Conservation (phyloP, 176 grass and related monocot genomes). For the Eragrostis curvula region DNA sequence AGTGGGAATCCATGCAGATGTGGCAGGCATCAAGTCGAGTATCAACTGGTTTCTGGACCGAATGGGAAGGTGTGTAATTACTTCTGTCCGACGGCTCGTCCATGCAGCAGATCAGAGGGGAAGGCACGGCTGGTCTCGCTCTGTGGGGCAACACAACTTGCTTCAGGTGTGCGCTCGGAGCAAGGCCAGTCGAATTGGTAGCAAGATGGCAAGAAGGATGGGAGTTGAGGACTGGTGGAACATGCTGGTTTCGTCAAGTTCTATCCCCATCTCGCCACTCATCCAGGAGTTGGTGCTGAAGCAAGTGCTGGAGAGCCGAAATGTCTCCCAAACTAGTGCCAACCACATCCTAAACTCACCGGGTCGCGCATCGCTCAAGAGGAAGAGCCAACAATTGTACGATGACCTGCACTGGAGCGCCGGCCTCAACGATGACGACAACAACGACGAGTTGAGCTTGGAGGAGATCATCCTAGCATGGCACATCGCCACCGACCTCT, state of each 20-base stretch:
- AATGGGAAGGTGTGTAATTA: too few species aligned
- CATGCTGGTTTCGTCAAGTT: not conserved
- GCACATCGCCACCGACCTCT: not conserved
- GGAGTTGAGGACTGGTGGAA: not conserved
- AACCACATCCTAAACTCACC: not conserved
- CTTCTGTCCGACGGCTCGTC: not conserved
- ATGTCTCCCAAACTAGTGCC: too few species aligned
- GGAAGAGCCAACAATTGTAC: not conserved
- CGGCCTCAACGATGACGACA: too few species aligned
- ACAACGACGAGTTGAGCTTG: not conserved
- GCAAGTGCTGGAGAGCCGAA: not conserved
- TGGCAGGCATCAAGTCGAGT: too few species aligned
- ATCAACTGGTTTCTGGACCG: too few species aligned
- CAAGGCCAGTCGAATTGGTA: not conserved
- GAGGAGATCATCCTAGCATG: not conserved
- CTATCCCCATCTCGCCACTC: not conserved
- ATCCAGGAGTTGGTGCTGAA: not conserved
- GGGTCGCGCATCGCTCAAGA: not conserved
- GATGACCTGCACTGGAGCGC: not conserved
- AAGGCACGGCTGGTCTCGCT: slow-evolving; percentile 35
- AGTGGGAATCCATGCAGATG: too few species aligned
- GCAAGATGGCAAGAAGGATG: slow-evolving; percentile 3
- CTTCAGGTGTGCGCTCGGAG: not conserved
- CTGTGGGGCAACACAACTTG: slow-evolving; percentile 31
- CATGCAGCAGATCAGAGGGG: not conserved